Percentiles rank a stretch among this genome's conserved stretches.
These are phyloP conservation scores for Pyricularia grisea DNA, from an alignment of 2,329 filamentous ascomycete species.

Conservation along the genomic window DNA sequence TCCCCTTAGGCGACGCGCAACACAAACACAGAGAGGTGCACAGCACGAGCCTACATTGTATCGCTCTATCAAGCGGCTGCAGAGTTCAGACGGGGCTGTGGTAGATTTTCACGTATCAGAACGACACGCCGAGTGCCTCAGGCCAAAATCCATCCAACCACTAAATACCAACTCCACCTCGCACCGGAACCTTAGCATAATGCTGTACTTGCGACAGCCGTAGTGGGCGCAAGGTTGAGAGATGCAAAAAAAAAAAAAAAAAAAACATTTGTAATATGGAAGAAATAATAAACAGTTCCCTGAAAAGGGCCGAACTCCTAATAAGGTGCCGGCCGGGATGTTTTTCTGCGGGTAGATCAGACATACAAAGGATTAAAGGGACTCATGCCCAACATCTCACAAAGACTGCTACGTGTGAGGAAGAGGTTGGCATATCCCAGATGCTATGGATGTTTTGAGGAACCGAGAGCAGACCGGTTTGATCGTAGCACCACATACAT, in stretches of 20 bases:
- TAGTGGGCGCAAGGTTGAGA: background rate
- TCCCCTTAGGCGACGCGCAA: background rate
- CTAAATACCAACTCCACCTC: background rate
- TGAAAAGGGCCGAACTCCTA: background rate
- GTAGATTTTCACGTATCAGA: background rate
- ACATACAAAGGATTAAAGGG: background rate
- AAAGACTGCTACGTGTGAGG: background rate
- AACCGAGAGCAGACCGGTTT: too few species aligned
- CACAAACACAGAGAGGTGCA: background rate
- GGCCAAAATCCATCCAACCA: background rate
- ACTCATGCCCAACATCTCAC: background rate
- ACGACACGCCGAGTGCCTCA: background rate
- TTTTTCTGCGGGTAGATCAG: background rate
- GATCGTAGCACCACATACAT: too few species aligned
- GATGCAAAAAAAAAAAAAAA: background rate
- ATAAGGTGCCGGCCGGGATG: background rate
- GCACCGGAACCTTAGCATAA: background rate
- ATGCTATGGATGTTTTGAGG: background rate
- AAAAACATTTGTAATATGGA: background rate
- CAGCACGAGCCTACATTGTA: background rate
- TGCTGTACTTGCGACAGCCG: background rate
- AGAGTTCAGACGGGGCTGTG: background rate
- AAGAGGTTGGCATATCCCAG: background rate
- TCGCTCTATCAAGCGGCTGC: background rate
- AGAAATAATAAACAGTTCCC: background rate